Evolutionary conservation across 164 flowering plant genomes (phyloP).

Genomic region (Macadamia tetraphylla): DNA sequence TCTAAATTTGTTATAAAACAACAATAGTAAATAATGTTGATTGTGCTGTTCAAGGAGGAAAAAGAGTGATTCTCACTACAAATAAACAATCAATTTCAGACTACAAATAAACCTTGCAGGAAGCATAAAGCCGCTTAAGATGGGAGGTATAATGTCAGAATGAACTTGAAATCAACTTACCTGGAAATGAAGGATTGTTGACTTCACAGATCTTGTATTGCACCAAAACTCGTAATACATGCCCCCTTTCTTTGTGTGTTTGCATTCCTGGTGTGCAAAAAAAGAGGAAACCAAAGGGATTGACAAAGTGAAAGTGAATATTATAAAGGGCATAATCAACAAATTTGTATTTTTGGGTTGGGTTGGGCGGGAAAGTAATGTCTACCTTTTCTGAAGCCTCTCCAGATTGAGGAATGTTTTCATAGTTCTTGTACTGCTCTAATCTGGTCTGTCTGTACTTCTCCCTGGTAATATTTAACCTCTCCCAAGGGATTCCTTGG

Average conservation of each 20-base stretch:
- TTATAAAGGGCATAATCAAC: too few species aligned
- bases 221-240: slow-evolving; percentile 42
- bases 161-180: slow-evolving; percentile 15
- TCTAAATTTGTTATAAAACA: too few species aligned
- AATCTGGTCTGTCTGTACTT: slow-evolving; percentile 71
- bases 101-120: too few species aligned
- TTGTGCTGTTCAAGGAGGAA: too few species aligned
- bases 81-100: too few species aligned
- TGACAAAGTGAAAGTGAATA: neutral
- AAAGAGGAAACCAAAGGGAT: neutral
- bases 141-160: neutral
- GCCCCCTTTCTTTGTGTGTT: slow-evolving; percentile 38
- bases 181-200: slow-evolving; percentile 65
- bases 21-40: too few species aligned
- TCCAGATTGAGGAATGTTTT: slow-evolving; percentile 70
- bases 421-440: slow-evolving; percentile 87
- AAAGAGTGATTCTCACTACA: too few species aligned
- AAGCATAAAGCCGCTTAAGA: too few species aligned
- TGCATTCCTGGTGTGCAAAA: slow-evolving; percentile 42
- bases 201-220: slow-evolving; percentile 55
- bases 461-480: slow-evolving; percentile 66
- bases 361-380: neutral
- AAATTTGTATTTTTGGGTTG: too few species aligned
- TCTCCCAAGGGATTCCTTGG: slow-evolving; percentile 91
- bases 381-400: slow-evolving; percentile 64